Evolutionary conservation across 2,329 filamentous ascomycete genomes (phyloP), one percentile per base, ranked within the genome.

Genomic region (Cryphonectria naterciae): DNA sequence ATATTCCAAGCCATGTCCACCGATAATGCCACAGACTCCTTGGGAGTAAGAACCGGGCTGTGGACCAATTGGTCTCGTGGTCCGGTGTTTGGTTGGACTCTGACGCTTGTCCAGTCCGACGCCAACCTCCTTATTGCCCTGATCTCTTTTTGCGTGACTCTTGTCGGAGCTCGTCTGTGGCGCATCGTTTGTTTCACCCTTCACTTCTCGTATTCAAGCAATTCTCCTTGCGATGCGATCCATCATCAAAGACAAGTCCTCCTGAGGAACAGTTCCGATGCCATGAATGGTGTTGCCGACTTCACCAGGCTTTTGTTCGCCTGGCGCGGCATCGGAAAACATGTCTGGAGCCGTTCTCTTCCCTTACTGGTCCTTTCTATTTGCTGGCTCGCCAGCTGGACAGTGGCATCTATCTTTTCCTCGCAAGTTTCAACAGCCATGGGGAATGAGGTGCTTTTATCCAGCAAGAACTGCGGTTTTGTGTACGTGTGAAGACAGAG

Each of bases 1-100:
- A 8, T 22, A 41, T 11, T 17, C 61, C 37, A 41, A 41, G 17
- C 43, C 15, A 64, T 64, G 61, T 17, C 61, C n/a, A 4, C 61
- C 11, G 39, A 25, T n/a, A 64, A 64, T 46, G 17, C 35, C 11
- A 46, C 61, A 41, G 61, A 69, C 60, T 65, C 67, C 35, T 32
- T 64, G 35, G 61, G 61, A 32, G 73, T 74, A 11, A 62, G 69
- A 15, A 56, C 62, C 4, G 73, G 73, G 19, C 28, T 69, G 22
- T 74, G 73, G 72, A 73, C 68, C 6, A 73, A 74, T 41, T 74
- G 73, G 73, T 73, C 73, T 37, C 49, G 67, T 28, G 73, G 73
- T 28, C 46, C 58, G 25, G 63, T 70, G 1, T 56, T 73, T 25
- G 73, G 72, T 4, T 69, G 68, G 2, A 74, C 70, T 11, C 54